Conservation (phyloP, 129 eudicot genomes). For the Arctium minus region DNA sequence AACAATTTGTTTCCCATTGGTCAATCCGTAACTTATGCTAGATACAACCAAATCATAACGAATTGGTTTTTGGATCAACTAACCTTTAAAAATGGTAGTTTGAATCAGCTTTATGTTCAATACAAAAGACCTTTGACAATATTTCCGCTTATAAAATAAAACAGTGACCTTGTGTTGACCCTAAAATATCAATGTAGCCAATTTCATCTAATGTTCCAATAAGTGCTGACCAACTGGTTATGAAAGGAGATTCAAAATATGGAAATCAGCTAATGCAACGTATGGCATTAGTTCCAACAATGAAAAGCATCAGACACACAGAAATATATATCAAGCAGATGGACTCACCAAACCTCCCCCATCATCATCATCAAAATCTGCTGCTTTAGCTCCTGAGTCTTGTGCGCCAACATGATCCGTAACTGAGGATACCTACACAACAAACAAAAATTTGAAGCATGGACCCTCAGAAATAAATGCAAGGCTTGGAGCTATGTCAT, state of each 20-base stretch:
- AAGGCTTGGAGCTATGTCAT: not conserved
- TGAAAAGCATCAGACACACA: not conserved
- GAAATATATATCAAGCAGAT: not conserved
- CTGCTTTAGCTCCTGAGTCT: slow-evolving; percentile 92
- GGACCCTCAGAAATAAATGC: not conserved
- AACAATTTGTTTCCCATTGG: not conserved
- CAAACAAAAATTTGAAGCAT: not conserved
- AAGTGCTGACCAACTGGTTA: not conserved
- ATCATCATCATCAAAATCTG: slow-evolving; percentile 98
- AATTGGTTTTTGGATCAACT: not conserved
- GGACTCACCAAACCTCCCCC: slow-evolving; percentile 95
- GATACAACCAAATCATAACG: not conserved
- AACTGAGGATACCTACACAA: slow-evolving; percentile 84
- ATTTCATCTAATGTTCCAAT: not conserved
- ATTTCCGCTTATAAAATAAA: too few relatives aligned
- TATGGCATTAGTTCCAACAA: not conserved
- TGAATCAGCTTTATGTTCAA: not conserved
- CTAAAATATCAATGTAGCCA: not conserved
- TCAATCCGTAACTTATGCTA: not conserved
- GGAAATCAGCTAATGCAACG: not conserved
- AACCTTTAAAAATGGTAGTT: not conserved
- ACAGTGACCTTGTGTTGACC: not conserved
- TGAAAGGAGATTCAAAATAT: not conserved
- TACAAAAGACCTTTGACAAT: not conserved
- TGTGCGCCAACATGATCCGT: slow-evolving; percentile 84